Evolutionary conservation across 768 basidiomycete genomes (phyloP), one percentile per base, ranked within the genome.

Genomic region (Megacollybia marginata): DNA sequence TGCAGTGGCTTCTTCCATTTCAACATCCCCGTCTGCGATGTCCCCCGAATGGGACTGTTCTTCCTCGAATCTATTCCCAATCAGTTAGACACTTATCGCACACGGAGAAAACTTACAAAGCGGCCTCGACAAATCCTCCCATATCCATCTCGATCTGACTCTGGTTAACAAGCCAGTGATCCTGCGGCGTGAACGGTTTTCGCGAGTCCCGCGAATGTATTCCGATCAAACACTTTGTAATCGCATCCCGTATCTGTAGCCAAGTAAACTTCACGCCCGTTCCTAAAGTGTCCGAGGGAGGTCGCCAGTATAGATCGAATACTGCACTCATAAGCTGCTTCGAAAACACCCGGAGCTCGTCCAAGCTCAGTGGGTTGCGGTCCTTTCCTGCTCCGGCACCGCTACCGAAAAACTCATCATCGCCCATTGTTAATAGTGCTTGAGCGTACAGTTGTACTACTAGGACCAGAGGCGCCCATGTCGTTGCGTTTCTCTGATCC

Each of bases 181-280:
- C 85, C 3, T 75, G 66, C 0, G 90, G 85, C 32, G 87, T 83
- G 67, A 99, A 98, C 0, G 83, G 79, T 49, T 83, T 75, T 32
- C 94, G 69, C 31, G 93, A 94, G 60, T 97, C 93, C 72, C 94
- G 66, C 1, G 88, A 88, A 62, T 93, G 88, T 9, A 99, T 82
- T 5, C 82, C 83, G 38, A 85, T 74, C 50, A 97, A 64, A 61
- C 90, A 88, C 54, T 74, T 76, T 5, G 90, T 93, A 47, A 90
- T 76, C 57, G 80, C 78, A 53, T 85, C 83, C 51, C 92, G 65
- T 9, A 89, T 76, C n/a, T 68, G 71, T 57, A 88, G 86, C 80
- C 83, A 86, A 6, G 70, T 74, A 53, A 9, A 61, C 55, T 12
- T 63, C 56, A n/a, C 47, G 57, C 28, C 58, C 55, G 28, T 62